Conservation (phyloP, 2,329 filamentous ascomycete genomes). For the Fusarium sp. region DNA sequence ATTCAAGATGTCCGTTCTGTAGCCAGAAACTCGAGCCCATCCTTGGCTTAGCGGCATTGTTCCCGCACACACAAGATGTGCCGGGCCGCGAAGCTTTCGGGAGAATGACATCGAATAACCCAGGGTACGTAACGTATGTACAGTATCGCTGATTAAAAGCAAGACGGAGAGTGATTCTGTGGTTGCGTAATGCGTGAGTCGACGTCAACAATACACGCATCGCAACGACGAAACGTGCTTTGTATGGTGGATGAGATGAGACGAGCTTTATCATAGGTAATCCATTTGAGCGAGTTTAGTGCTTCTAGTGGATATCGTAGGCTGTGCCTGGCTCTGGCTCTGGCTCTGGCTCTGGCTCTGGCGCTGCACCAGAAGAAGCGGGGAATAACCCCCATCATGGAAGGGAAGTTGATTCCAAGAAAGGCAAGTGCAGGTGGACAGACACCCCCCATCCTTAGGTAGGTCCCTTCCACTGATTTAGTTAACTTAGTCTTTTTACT, state of each 20-base stretch:
- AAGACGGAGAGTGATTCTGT: slow-evolving; percentile 15
- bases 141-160: background rate
- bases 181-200: slow-evolving; percentile 36
- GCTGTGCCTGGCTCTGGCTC: slow-evolving; percentile 22
- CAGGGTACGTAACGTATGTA: background rate
- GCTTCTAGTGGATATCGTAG: slow-evolving; percentile 11
- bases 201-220: slow-evolving; percentile 34
- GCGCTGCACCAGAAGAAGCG: slow-evolving; percentile 14
- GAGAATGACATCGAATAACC: slow-evolving; percentile 17
- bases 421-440: slow-evolving; percentile 1
- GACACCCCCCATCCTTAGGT: background rate
- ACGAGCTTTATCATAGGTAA: slow-evolving; percentile 21
- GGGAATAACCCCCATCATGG: background rate
- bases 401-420: background rate
- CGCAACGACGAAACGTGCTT: slow-evolving; percentile 43
- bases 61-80: slow-evolving; percentile 37
- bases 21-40: slow-evolving; percentile 14
- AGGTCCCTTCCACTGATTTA: background rate
- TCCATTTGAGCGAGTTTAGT: slow-evolving; percentile 9
- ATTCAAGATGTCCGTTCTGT: slow-evolving; percentile 6
- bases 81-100: slow-evolving; percentile 40
- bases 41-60: slow-evolving; percentile 31
- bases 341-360: slow-evolving; percentile 27
- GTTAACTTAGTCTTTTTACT: background rate
- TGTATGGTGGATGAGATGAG: slow-evolving; percentile 46